Conservation (phyloP, 1,284 basidiomycete species). For the Erythrobasidium hasegawianum region DNA sequence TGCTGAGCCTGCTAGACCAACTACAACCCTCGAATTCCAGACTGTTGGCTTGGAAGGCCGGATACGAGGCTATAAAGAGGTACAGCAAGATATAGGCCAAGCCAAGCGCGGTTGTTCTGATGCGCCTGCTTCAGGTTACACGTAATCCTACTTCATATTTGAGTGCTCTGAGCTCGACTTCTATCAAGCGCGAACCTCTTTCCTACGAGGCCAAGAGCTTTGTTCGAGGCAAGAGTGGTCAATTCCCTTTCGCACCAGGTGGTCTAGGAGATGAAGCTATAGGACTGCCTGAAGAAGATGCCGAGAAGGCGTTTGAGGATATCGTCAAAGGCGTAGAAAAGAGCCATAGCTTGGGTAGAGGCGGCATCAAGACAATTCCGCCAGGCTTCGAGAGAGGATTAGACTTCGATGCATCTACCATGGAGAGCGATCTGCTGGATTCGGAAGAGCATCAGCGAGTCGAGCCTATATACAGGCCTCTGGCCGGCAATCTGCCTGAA, state of each 20-base stretch:
- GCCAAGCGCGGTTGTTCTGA: conserved; percentile 45
- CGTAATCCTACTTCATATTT: conserved; percentile 23
- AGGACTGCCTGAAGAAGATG: conserved; percentile 28
- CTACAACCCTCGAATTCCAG: conserved; percentile 68
- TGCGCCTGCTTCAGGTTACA: conserved; percentile 51
- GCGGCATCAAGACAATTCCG: conserved; percentile 50
- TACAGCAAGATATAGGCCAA: conserved; percentile 44
- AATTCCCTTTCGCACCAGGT: conserved; percentile 88
- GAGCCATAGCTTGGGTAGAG: conserved; percentile 45
- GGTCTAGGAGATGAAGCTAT: conserved; percentile 56
- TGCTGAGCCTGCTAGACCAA: conserved; percentile 24
- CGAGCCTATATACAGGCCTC: conserved; percentile 43
- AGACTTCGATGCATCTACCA: conserved; percentile 56
- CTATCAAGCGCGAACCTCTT: conserved; percentile 75
- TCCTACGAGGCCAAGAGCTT: conserved; percentile 63
- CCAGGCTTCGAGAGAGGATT: conserved; percentile 59
- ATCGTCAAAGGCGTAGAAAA: conserved; percentile 42
- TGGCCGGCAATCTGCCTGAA: conserved; percentile 21
- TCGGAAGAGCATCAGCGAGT: conserved; percentile 43
- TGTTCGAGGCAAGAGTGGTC: conserved; percentile 85
- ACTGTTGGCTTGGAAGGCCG: conserved; percentile 72
- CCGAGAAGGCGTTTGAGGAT: conserved; percentile 51
- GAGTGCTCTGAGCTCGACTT: conserved; percentile 54
- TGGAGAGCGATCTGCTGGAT: conserved; percentile 50
- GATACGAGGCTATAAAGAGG: conserved; percentile 76